A percentile compares a stretch with the other conserved stretches of the same genome.
These are phyloP conservation scores for Agroathelia rolfsii DNA, from an alignment of 1,284 basidiomycete genomes.

Conservation along the genomic window DNA sequence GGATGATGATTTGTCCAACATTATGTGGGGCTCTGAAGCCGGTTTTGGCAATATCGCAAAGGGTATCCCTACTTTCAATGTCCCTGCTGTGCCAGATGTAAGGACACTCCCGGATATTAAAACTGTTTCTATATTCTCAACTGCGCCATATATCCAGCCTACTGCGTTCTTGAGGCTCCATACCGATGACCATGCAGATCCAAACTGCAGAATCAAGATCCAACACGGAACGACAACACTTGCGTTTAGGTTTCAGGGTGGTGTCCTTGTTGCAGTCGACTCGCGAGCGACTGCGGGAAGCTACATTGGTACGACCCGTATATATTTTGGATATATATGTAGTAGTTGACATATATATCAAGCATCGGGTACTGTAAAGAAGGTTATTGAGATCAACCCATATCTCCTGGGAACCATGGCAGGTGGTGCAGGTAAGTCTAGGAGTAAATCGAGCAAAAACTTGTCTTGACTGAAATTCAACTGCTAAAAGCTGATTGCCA, in stretches of 20 bases:
- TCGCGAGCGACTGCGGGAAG: conserved; percentile 95
- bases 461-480: no score
- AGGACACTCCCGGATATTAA: no score
- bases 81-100: conserved; percentile 69
- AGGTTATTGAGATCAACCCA: conserved; percentile 99
- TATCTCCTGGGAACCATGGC: conserved; percentile 99
- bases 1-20: conserved; percentile 53
- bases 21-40: conserved; percentile 71
- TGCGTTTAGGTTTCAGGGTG: conserved; percentile 94
- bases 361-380: conserved; percentile 96
- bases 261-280: conserved; percentile 97
- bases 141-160: conserved; percentile 48
- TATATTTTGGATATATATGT: no score
- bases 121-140: no score
- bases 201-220: conserved; percentile 93
- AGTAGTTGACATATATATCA: conserved; percentile 8
- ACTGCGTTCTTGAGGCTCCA: conserved; percentile 80
- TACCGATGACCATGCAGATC: conserved; percentile 90
- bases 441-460: no score
- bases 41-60: conserved; percentile 68
- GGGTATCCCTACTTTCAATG: conserved; percentile 58
- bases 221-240: conserved; percentile 98
- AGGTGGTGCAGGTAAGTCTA: conserved; percentile 88
- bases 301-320: conserved; percentile 73
- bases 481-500: conserved; percentile 82